These are phyloP conservation scores for Geum urbanum DNA, from an alignment of 306 rosid species.

Conservation along the genomic window DNA sequence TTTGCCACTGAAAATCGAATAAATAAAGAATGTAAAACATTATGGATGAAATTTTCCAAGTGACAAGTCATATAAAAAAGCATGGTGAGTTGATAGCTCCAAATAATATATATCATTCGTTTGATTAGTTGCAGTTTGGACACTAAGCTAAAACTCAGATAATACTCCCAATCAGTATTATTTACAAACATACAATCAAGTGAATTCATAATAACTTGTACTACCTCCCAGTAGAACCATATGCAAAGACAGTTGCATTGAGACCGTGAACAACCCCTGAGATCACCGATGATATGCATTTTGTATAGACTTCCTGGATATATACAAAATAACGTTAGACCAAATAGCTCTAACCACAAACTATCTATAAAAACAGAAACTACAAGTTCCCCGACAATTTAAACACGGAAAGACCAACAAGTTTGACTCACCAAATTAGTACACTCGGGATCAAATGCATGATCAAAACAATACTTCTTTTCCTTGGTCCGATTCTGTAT, in stretches of 20 bases:
- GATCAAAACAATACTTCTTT: slow-evolving; percentile 52
- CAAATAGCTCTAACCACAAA: not conserved
- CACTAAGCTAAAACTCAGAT: not conserved
- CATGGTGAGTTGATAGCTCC: not conserved
- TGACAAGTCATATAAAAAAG: slow-evolving; percentile 9
- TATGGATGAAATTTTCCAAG: not conserved
- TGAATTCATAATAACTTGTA: not conserved
- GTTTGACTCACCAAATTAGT: slow-evolving; percentile 38
- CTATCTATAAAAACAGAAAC: not conserved
- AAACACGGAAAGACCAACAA: not conserved
- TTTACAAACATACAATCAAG: not conserved
- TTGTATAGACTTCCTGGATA: slow-evolving; percentile 48
- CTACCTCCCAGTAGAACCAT: slow-evolving; percentile 70
- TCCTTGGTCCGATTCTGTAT: slow-evolving; percentile 59
- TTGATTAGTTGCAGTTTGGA: not conserved
- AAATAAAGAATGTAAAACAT: slow-evolving; percentile 9
- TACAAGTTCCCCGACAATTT: not conserved
- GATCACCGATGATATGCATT: slow-evolving; percentile 45
- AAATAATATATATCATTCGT: too few relatives aligned
- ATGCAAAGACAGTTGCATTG: slow-evolving; percentile 60
- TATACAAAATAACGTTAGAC: slow-evolving; percentile 5
- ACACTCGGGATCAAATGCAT: slow-evolving; percentile 48
- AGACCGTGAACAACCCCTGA: slow-evolving; percentile 60
- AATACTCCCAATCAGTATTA: not conserved
- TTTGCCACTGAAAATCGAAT: slow-evolving; percentile 41